Evolutionary conservation across 768 basidiomycete species (phyloP).

Genomic region (Lactifluus hygrophoroides): DNA sequence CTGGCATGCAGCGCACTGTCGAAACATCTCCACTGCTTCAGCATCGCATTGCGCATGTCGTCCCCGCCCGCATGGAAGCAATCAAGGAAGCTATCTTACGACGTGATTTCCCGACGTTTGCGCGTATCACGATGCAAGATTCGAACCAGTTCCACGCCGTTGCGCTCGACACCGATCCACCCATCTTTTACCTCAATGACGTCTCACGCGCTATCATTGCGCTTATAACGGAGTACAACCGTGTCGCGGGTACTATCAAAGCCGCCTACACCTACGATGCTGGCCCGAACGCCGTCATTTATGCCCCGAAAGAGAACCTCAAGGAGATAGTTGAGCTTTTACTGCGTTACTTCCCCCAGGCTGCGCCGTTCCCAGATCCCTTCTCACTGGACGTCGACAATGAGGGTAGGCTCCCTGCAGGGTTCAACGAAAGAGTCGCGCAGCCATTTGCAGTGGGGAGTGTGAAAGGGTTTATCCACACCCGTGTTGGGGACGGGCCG

Average conservation of each 20-base stretch:
- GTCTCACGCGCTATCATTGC: slow-evolving; percentile 89
- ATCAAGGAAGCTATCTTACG: slow-evolving; percentile 74
- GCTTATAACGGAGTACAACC: slow-evolving; percentile 88
- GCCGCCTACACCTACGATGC: slow-evolving; percentile 99
- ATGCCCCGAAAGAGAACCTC: slow-evolving; percentile 70
- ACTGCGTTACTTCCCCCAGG: slow-evolving; percentile 80
- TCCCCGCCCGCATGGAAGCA: slow-evolving; percentile 75
- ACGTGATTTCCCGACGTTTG: slow-evolving; percentile 84
- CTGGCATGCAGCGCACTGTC: slow-evolving; percentile 97
- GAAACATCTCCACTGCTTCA: slow-evolving; percentile 83
- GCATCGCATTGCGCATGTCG: slow-evolving; percentile 80
- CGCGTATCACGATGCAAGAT: slow-evolving; percentile 89
- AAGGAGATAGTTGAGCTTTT: slow-evolving; percentile 71
- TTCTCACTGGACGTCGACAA: slow-evolving; percentile 43
- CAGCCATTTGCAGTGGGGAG: slow-evolving; percentile 65
- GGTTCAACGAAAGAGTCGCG: slow-evolving; percentile 75
- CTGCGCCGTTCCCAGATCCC: slow-evolving; percentile 66
- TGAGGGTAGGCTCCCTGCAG: slow-evolving; percentile 46
- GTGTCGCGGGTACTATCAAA: slow-evolving; percentile 59
- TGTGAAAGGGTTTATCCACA: slow-evolving; percentile 88
- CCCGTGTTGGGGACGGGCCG: slow-evolving; percentile 87
- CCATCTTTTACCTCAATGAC: slow-evolving; percentile 99
- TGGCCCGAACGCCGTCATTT: slow-evolving; percentile 97
- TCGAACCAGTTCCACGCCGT: slow-evolving; percentile 99
- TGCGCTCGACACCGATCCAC: slow-evolving; percentile 91